phyloP scores from a whole-genome alignment of 1,139 yeast genomes.

The Zygoascus hellenicus region DNA sequence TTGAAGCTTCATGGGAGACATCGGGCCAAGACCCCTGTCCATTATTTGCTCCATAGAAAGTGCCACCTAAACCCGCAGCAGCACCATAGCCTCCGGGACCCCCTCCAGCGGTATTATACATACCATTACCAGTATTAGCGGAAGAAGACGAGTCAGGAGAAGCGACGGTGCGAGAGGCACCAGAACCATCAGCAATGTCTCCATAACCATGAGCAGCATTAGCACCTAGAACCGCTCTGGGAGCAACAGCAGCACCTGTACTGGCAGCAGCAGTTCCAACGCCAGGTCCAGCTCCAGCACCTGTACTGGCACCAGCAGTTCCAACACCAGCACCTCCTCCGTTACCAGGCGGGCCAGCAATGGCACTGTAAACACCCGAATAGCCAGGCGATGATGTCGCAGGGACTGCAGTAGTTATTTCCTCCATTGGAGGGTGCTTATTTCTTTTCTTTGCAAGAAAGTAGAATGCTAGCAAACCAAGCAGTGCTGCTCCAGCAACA shows the following conservation, averaged over 20 bases:
- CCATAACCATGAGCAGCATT: too few relatives aligned
- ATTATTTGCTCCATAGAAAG: too few relatives aligned
- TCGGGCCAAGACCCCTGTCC: too few relatives aligned
- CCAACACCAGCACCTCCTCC: neutral
- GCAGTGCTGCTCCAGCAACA: slow-evolving; percentile 35
- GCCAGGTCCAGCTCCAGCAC: neutral
- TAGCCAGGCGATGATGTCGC: neutral
- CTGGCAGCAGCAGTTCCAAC: neutral
- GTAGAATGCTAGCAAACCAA: slow-evolving; percentile 22
- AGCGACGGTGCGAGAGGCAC: too few relatives aligned
- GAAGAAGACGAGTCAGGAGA: too few relatives aligned
- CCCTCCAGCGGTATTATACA: too few relatives aligned
- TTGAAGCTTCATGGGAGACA: too few relatives aligned
- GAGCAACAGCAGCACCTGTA: neutral
- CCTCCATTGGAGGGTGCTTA: slow-evolving; percentile 7
- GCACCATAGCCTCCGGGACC: too few relatives aligned
- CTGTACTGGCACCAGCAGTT: neutral
- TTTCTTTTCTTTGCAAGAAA: slow-evolving; percentile 14
- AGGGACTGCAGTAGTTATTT: slow-evolving; percentile 3
- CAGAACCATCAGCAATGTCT: too few relatives aligned
- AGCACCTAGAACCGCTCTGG: too few relatives aligned
- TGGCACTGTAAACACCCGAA: neutral
- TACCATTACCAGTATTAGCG: too few relatives aligned
- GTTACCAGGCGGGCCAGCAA: neutral
- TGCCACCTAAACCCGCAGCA: too few relatives aligned